Base-by-base conservation (phyloP, 2,329 filamentous ascomycete genomes). In the Malbranchea cinnamomea region DNA sequence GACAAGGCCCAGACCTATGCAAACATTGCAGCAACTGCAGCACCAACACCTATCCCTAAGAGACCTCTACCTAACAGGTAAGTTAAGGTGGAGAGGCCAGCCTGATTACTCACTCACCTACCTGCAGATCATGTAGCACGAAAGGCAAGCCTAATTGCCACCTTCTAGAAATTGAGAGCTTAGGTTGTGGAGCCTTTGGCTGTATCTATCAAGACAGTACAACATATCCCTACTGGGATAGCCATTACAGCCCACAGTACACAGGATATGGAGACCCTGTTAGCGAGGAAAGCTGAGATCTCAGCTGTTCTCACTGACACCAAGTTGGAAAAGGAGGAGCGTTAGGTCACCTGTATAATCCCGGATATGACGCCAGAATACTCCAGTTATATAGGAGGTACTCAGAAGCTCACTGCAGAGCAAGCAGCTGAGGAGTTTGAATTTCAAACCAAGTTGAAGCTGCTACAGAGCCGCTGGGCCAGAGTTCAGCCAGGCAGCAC, bases 71-170 rank as follows among this genome's bases (percentile, higher is more conserved):
- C 12, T 12, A 8, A 8, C 7, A 7, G 23, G 13, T 12, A 26
- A 9, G 7, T 26, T 13, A 26, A 26, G 7, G 23, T 12, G 8
- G 23, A 26, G 12, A 26, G 13, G 13, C 23, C 23, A 26, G 23
- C 23, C 23, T 13, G 23, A 12, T 9, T 26, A 26, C 23, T 26
- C 7, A 12, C 23, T 12, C 23, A 12, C 8, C 23, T 26, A 26
- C 23, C 23, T 12, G 13, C 23, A 13, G 23, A 26, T 7, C 23
- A 26, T 13, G 8, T 26, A 26, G 23, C 23, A 7, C 23, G 23
- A 13, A 26, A 26, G 23, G 23, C 23, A 8, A 26, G 23, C 23
- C 23, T 12, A 7, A 26, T 26, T 26, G 23, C 23, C 23, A 26
- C 23, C 13, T 12, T 26, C 13, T 12, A 26, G 23, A 26, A 26